A percentile compares a stretch with the other conserved stretches of the same genome.
phyloP scores from a whole-genome alignment of 768 basidiomycete species.

The Lactifluus piperatus region DNA sequence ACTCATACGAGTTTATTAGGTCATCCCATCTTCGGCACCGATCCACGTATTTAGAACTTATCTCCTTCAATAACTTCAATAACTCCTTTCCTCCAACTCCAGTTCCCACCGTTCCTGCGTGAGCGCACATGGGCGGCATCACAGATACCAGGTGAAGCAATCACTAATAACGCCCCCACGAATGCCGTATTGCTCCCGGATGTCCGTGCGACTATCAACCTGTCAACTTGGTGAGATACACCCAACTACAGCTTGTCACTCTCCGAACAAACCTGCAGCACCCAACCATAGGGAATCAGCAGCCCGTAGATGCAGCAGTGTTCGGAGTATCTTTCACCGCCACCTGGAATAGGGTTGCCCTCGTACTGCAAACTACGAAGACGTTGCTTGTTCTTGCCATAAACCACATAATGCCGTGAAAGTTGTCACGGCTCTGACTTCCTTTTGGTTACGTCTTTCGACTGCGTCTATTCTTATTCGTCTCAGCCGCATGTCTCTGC shows the following conservation, averaged over 20 bases:
- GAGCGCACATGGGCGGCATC: conserved; percentile 41
- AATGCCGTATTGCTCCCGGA: conserved; percentile 39
- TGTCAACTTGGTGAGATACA: not conserved
- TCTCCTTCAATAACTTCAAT: too few species aligned
- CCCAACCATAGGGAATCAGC: conserved; percentile 29
- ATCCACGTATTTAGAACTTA: not conserved
- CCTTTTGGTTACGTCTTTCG: too few species aligned
- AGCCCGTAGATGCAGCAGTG: conserved; percentile 34
- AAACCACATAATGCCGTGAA: too few species aligned
- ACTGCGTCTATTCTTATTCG: too few species aligned
- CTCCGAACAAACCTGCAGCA: conserved; percentile 32
- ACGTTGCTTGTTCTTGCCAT: conserved; percentile 34
- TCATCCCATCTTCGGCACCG: not conserved
- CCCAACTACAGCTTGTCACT: not conserved
- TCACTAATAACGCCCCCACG: conserved; percentile 35
- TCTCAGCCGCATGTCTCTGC: too few species aligned
- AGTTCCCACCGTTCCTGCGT: conserved; percentile 41
- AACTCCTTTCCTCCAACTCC: conserved; percentile 37
- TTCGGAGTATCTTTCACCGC: conserved; percentile 28
- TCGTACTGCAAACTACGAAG: conserved; percentile 29
- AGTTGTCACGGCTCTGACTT: too few species aligned
- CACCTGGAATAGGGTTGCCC: conserved; percentile 31
- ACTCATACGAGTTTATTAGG: too few species aligned
- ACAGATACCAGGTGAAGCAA: conserved; percentile 35
- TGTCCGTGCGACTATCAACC: conserved; percentile 29